These are phyloP conservation scores for Hericium alpestre DNA, from an alignment of 768 basidiomycete genomes.

Conservation along the genomic window DNA sequence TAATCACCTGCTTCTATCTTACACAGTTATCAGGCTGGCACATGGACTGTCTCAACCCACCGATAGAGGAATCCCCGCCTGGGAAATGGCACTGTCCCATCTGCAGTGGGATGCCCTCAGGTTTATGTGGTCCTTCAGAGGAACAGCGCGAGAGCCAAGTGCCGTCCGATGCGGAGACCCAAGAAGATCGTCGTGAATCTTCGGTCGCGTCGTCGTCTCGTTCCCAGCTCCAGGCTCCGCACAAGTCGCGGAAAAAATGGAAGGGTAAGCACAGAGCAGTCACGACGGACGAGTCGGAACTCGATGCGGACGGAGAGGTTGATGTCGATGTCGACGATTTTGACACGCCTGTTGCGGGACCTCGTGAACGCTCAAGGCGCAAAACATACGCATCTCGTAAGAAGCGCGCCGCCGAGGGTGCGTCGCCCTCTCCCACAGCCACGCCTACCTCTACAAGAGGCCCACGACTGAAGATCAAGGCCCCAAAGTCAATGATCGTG, in stretches of 20 bases:
- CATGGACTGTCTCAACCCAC: conserved; percentile 67
- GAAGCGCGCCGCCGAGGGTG: conserved; percentile 2
- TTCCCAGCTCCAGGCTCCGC: conserved; percentile 9
- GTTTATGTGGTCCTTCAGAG: conserved; percentile 9
- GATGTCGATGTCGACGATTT: conserved; percentile 23
- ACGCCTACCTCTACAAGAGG: conserved; percentile 5
- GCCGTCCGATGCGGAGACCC: not conserved
- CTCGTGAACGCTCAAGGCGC: conserved; percentile 6
- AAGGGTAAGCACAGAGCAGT: conserved; percentile 20
- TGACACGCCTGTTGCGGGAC: conserved; percentile 9
- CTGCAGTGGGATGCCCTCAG: conserved; percentile 26
- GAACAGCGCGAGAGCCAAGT: not conserved
- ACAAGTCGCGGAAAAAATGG: conserved; percentile 12
- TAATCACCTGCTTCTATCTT: not conserved
- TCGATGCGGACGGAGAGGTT: not conserved
- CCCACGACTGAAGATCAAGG: conserved; percentile 16
- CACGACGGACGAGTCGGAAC: conserved; percentile 19
- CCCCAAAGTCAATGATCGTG: conserved; percentile 27
- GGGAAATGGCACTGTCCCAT: conserved; percentile 71
- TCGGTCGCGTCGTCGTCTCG: conserved; percentile 37
- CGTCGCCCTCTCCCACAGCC: not conserved
- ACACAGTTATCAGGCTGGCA: conserved; percentile 51
- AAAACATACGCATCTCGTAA: not conserved
- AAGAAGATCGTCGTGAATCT: conserved; percentile 16
- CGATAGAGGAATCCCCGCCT: conserved; percentile 57